Percentiles rank a stretch among this genome's conserved stretches.
phyloP scores from a whole-genome alignment of 495 filamentous ascomycete species.

The Amniculicola lignicola region DNA sequence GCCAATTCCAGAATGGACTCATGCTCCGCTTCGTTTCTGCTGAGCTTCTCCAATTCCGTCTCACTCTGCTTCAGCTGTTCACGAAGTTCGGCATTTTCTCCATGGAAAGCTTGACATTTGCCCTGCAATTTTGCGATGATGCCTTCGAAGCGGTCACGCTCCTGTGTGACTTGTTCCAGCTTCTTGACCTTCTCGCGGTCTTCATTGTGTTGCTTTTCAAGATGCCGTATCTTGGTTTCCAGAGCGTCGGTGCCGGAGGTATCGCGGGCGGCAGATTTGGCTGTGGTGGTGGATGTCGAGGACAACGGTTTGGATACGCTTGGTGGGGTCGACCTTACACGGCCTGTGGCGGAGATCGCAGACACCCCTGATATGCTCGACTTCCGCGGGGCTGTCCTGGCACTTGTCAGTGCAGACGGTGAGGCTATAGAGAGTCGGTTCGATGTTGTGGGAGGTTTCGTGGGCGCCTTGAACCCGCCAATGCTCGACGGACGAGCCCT shows the following conservation, averaged over 20 bases:
- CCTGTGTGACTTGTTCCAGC: conserved; percentile 71
- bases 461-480: neutral
- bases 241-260: conserved; percentile 54
- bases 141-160: conserved; percentile 79
- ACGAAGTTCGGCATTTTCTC: conserved; percentile 72
- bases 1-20: conserved; percentile 84
- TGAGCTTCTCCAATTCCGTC: conserved; percentile 62
- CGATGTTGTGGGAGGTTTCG: neutral
- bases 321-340: neutral
- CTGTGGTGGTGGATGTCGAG: neutral
- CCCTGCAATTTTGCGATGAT: conserved; percentile 90
- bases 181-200: conserved; percentile 83
- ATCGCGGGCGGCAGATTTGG: conserved; percentile 37
- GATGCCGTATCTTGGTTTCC: conserved; percentile 38
- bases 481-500: neutral
- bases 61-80: conserved; percentile 76
- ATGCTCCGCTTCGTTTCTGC: conserved; percentile 73
- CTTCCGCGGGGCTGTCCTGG: neutral
- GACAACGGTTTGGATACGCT: conserved; percentile 15
- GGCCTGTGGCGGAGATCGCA: neutral
- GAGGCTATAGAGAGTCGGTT: neutral
- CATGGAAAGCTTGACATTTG: conserved; percentile 83
- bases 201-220: conserved; percentile 55
- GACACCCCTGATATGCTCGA: neutral
- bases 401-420: neutral